Conservation (phyloP, 495 filamentous ascomycete genomes). For the Podospora australis region DNA sequence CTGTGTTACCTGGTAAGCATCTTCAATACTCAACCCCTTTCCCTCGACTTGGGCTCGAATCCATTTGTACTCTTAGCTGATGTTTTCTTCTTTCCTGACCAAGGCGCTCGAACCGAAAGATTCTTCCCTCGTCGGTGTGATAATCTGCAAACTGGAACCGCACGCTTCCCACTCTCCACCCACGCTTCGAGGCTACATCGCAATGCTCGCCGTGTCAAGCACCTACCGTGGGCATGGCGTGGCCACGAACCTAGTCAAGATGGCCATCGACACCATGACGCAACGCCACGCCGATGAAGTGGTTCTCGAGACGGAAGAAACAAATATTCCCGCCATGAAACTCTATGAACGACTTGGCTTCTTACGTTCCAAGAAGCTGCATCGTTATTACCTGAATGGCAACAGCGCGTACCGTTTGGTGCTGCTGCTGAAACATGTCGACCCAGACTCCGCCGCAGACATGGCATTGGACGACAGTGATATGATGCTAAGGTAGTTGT, state of each 20-base stretch:
- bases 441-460: constrained; percentile 23
- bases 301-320: constrained; percentile 94
- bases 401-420: constrained; percentile 89
- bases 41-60: constrained; percentile 1
- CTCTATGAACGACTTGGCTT: constrained; percentile 94
- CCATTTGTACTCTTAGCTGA: constrained; percentile 1
- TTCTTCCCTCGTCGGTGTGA: constrained; percentile 65
- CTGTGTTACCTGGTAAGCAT: constrained; percentile 77
- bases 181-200: constrained; percentile 89
- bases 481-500: no score
- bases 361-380: constrained; percentile 82
- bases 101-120: constrained; percentile 60
- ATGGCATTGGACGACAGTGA: constrained; percentile 19
- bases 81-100: constrained; percentile 1
- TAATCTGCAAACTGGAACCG: constrained; percentile 92
- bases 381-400: constrained; percentile 95
- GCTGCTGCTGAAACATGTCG: constrained; percentile 63
- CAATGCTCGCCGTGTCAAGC: constrained; percentile 87
- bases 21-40: not conserved
- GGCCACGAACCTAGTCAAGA: constrained; percentile 78
- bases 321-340: constrained; percentile 84
- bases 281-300: constrained; percentile 83
- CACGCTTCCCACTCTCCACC: constrained; percentile 65
- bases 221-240: constrained; percentile 80
- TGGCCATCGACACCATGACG: constrained; percentile 90